phyloP scores from a whole-genome alignment of 1,284 basidiomycete species.

The Sparassis latifolia region DNA sequence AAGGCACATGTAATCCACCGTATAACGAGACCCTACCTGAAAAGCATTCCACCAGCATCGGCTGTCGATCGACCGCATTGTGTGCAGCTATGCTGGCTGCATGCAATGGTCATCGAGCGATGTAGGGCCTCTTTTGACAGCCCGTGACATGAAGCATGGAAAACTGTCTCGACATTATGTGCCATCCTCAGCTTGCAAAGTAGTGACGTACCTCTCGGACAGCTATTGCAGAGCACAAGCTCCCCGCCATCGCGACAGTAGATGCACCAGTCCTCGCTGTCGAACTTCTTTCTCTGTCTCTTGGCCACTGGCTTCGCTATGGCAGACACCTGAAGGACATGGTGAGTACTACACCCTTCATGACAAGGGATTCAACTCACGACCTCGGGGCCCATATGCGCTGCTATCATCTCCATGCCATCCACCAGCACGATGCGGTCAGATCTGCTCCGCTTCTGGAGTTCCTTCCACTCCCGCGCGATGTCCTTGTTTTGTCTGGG shows the following conservation, averaged over 20 bases:
- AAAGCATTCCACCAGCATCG: constrained; percentile 17
- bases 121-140: constrained; percentile 25
- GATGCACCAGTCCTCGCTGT: constrained; percentile 50
- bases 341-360: background rate
- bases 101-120: constrained; percentile 23
- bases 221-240: constrained; percentile 38
- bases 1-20: background rate
- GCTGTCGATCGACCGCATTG: constrained; percentile 9
- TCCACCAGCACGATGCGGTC: constrained; percentile 36
- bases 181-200: background rate
- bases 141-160: constrained; percentile 42
- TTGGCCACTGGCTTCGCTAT: constrained; percentile 10
- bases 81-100: constrained; percentile 45
- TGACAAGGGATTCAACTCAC: constrained; percentile 17
- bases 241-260: constrained; percentile 54
- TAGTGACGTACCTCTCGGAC: constrained; percentile 42
- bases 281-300: constrained; percentile 29
- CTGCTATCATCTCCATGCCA: constrained; percentile 39
- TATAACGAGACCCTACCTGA: constrained; percentile 9
- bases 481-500: constrained; percentile 33
- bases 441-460: constrained; percentile 37
- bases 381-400: constrained; percentile 23
- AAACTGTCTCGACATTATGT: constrained; percentile 30
- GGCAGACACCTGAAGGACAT: background rate
- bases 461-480: constrained; percentile 37